These are phyloP conservation scores for Anthoceros angustus DNA, from an alignment of 225 moss, liverwort and hornwort genomes.

Conservation along the genomic window DNA sequence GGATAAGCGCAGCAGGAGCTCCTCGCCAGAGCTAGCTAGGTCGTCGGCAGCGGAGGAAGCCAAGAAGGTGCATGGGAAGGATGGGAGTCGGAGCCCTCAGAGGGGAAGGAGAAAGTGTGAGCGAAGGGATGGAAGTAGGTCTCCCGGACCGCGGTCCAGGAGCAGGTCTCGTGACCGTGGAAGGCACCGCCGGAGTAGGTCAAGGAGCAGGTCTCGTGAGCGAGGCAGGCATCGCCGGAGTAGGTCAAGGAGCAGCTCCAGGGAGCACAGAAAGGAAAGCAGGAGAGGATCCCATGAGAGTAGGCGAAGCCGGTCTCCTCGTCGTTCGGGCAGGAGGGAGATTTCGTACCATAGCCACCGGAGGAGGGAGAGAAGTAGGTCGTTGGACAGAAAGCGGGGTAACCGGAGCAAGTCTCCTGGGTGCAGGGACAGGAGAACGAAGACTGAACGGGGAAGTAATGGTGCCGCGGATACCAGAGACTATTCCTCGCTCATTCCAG, in stretches of 20 bases:
- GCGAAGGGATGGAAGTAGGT: conserved; percentile 11
- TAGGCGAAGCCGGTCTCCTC: neutral
- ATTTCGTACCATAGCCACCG: neutral
- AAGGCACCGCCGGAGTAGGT: conserved; percentile 10
- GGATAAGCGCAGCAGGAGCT: neutral
- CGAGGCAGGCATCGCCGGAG: conserved; percentile 14
- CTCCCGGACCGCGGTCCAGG: conserved; percentile 2
- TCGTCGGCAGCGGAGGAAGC: neutral
- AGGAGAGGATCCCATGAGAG: neutral
- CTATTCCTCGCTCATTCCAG: conserved; percentile 29
- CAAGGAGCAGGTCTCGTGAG: conserved; percentile 17
- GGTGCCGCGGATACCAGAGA: conserved; percentile 20
- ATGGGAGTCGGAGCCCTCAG: conserved; percentile 13
- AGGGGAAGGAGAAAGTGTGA: conserved; percentile 9
- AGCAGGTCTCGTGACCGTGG: conserved; percentile 6
- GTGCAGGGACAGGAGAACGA: conserved; percentile 7
- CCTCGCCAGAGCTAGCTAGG: conserved; percentile 4
- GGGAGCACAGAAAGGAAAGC: neutral
- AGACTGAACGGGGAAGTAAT: neutral
- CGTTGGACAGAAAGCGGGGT: neutral
- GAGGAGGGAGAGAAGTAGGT: conserved; percentile 7
- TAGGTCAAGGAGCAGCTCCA: conserved; percentile 14
- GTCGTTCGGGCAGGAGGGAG: too few relatives aligned
- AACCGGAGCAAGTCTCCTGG: neutral
- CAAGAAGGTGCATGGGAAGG: conserved; percentile 6